Evolutionary conservation across 1,284 basidiomycete species (phyloP).

Genomic region (Peniophora sp.): DNA sequence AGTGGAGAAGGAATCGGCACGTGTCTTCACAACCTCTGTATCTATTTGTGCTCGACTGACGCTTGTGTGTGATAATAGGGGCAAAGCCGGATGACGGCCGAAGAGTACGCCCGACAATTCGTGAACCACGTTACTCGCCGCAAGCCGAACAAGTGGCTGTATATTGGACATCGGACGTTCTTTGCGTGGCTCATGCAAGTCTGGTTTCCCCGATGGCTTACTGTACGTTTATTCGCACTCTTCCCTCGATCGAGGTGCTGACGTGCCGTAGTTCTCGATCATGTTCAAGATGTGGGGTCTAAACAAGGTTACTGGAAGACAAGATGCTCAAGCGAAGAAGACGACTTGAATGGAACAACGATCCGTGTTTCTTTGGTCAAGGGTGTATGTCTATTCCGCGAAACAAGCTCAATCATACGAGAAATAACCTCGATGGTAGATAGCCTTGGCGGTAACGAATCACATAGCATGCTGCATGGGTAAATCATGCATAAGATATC

Average conservation of each 20-base stretch:
- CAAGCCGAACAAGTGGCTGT: not conserved
- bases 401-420: too few relatives aligned
- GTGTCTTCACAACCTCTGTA: not conserved
- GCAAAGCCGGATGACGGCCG: not conserved
- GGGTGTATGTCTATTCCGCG: too few relatives aligned
- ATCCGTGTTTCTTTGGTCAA: too few relatives aligned
- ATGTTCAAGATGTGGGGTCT: not conserved
- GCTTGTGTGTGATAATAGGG: not conserved
- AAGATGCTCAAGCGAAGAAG: too few relatives aligned
- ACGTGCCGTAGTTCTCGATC: not conserved
- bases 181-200: not conserved
- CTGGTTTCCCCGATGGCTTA: not conserved
- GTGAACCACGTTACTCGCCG: not conserved
- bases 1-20: not conserved
- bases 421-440: too few relatives aligned
- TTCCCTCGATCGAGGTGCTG: not conserved
- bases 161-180: not conserved
- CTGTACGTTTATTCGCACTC: not conserved
- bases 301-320: not conserved
- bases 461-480: too few relatives aligned
- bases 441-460: too few relatives aligned
- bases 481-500: too few relatives aligned
- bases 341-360: too few relatives aligned
- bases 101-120: not conserved
- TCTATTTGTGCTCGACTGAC: not conserved